phyloP scores from a whole-genome alignment of 257 asterid genomes.

The Lantana camara region DNA sequence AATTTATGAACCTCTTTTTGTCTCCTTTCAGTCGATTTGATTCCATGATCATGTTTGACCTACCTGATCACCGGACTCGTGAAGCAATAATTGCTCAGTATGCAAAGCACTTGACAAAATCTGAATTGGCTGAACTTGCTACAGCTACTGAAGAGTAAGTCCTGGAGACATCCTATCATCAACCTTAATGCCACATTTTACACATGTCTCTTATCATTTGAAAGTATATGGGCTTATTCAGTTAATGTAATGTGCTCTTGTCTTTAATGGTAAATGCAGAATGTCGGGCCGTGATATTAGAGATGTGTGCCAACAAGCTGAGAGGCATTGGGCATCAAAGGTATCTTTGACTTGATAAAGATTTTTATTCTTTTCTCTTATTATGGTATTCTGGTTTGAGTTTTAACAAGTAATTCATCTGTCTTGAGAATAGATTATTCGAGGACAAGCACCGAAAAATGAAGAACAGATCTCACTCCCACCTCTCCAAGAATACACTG shows the following conservation, averaged over 20 bases:
- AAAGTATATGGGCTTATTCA: background rate
- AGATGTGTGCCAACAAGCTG: slow-evolving; percentile 96
- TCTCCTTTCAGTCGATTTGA: slow-evolving; percentile 84
- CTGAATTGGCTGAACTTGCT: slow-evolving; percentile 75
- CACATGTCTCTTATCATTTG: background rate
- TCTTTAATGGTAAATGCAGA: slow-evolving; percentile 38
- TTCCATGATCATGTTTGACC: slow-evolving; percentile 70
- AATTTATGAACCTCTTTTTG: slow-evolving; percentile 11
- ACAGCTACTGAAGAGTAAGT: slow-evolving; percentile 68
- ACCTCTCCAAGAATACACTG: slow-evolving; percentile 65
- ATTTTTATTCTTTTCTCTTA: background rate
- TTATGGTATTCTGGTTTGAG: background rate
- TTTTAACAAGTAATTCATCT: slow-evolving; percentile 16
- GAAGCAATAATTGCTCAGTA: slow-evolving; percentile 81
- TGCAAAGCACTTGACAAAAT: slow-evolving; percentile 82
- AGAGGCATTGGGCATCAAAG: slow-evolving; percentile 98
- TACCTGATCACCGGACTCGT: slow-evolving; percentile 88
- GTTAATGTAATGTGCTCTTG: background rate
- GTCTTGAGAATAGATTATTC: slow-evolving; percentile 52
- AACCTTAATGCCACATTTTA: background rate
- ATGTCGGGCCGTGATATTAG: slow-evolving; percentile 95
- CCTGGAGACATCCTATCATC: background rate
- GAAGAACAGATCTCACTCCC: slow-evolving; percentile 57
- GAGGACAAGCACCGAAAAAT: slow-evolving; percentile 56
- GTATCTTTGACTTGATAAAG: slow-evolving; percentile 34